These are phyloP conservation scores for Russula sp. DNA, from an alignment of 768 basidiomycete genomes.

Conservation along the genomic window DNA sequence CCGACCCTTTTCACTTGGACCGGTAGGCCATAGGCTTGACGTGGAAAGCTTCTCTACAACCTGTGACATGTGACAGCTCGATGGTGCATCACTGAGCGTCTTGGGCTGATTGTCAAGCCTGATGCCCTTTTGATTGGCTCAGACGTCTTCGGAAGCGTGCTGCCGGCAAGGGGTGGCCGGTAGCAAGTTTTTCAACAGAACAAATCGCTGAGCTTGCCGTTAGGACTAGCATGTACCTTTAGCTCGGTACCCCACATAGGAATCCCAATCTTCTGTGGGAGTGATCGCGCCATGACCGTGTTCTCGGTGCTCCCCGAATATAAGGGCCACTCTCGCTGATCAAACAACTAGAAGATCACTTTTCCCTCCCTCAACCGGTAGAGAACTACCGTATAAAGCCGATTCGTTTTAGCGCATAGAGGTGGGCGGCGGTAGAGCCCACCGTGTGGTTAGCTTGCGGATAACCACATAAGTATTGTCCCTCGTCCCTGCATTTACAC, in stretches of 20 bases:
- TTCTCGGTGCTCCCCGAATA: slow-evolving; percentile 19
- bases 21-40: not conserved
- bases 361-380: slow-evolving; percentile 16
- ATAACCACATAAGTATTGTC: slow-evolving; percentile 12
- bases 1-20: slow-evolving; percentile 12
- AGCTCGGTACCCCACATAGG: slow-evolving; percentile 10
- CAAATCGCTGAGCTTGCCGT: not conserved
- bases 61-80: slow-evolving; percentile 12
- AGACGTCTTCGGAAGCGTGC: not conserved
- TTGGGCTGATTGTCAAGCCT: slow-evolving; percentile 16
- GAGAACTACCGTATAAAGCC: slow-evolving; percentile 2
- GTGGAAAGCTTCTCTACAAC: slow-evolving; percentile 2
- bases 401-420: slow-evolving; percentile 3
- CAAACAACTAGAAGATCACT: slow-evolving; percentile 21
- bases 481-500: slow-evolving; percentile 8
- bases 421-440: slow-evolving; percentile 6
- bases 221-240: slow-evolving; percentile 6
- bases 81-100: slow-evolving; percentile 15
- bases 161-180: not conserved
- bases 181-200: slow-evolving; percentile 3
- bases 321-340: slow-evolving; percentile 25
- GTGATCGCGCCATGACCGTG: slow-evolving; percentile 25
- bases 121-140: slow-evolving; percentile 5
- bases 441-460: slow-evolving; percentile 8
- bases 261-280: slow-evolving; percentile 15